Evolutionary conservation across 2,329 filamentous ascomycete genomes (phyloP), one percentile per base, ranked within the genome.

Genomic region (Aspergillus cejpii): DNA sequence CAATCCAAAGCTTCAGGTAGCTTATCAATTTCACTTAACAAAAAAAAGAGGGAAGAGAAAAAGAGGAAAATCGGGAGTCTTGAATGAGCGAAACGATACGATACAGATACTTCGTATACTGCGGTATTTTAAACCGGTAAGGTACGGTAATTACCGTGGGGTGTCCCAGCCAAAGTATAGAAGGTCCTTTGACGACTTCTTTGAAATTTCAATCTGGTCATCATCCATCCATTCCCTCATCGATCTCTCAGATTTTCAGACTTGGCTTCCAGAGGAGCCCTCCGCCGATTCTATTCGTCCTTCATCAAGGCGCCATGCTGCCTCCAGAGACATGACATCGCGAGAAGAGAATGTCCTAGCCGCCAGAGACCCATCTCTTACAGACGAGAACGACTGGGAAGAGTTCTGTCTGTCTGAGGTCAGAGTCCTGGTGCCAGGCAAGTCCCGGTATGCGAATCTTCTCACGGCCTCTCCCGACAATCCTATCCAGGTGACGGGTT

Each of bases 381-480:
- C 61, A 26, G 69, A 73, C 58, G 70, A 73, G 56, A 71, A 79
- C 61, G 73, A 81, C 53, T 83, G 79, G 77, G 74, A 78, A 41
- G 75, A 79, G 49, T 81, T 81, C 61, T 64, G 68, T 20, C 65
- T 84, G 47, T 73, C 64, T 47, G 73, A 81, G 52, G 78, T 74
- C 47, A 73, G 74, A 51, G 71, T 82, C 36, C 64, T 72, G 45
- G 60, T 69, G 34, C 69, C 70, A 28, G 72, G 74, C 44, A 72
- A 74, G 57, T 65, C 66, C 45, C 69, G 69, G 45, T 74, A 74
- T 51, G 72, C 73, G 19, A 80, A 73, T 57, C 62, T 84, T 21
- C 66, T 84, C 12, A 64, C 71, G 26, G 79, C 79, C 11, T 75
- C 76, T 43, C 70, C 71, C 8, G 66, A 76, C 26, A 71, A 73